phyloP scores from a whole-genome alignment of 192 early-diverging fungal genomes.

The Linnemannia schmuckeri region DNA sequence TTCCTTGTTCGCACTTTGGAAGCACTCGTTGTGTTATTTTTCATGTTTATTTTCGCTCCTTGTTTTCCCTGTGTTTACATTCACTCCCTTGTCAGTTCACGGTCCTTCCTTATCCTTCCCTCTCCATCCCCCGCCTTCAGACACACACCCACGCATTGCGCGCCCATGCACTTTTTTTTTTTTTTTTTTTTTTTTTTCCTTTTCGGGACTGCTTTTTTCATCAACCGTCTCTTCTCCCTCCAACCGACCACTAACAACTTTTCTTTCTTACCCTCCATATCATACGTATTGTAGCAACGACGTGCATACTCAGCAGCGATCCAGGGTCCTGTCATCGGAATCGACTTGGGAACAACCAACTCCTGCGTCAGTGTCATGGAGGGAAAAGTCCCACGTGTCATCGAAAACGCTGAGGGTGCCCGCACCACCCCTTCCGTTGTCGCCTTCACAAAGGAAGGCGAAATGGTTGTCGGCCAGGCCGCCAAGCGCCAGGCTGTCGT shows the following conservation, averaged over 20 bases:
- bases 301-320: constrained; percentile 58
- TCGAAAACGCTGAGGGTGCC: constrained; percentile 97
- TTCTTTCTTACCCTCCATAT: not conserved
- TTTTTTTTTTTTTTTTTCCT: not conserved
- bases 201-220: not conserved
- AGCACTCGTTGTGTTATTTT: not conserved
- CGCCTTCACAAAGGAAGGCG: constrained; percentile 95
- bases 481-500: constrained; percentile 99
- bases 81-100: not conserved
- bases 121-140: not conserved
- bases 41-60: not conserved
- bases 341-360: constrained; percentile 99
- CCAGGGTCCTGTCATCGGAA: constrained; percentile 93
- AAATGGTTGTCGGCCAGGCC: constrained; percentile 94
- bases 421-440: constrained; percentile 98
- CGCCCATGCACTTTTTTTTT: not conserved
- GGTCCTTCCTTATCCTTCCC: not conserved
- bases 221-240: not conserved
- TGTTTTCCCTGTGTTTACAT: not conserved
- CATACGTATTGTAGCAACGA: constrained; percentile 25
- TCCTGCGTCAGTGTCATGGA: constrained; percentile 99
- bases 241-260: not conserved
- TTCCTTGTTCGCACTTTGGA: not conserved
- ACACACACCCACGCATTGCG: not conserved
- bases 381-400: constrained; percentile 96